phyloP scores from a whole-genome alignment of 495 filamentous ascomycete species.

The Aspergillus bertholletiae region DNA sequence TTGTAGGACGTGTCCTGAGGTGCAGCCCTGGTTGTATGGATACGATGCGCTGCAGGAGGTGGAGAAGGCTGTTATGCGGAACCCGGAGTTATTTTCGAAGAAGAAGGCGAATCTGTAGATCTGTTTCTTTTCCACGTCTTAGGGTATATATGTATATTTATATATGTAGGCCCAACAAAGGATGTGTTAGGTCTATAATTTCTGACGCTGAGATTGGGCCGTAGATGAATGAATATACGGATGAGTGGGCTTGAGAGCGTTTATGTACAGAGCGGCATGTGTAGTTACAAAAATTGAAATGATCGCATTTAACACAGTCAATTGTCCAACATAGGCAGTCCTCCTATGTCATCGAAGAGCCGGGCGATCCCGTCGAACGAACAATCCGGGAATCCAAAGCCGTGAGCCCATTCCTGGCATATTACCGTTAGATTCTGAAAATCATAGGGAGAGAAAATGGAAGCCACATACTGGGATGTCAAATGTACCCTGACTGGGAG shows the following conservation, averaged over 20 bases:
- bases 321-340: slow-evolving; percentile 31
- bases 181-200: too few species aligned
- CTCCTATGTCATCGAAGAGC: slow-evolving; percentile 37
- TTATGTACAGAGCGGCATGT: background rate
- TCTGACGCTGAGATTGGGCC: too few species aligned
- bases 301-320: too few species aligned
- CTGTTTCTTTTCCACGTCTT: background rate
- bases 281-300: too few species aligned
- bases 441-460: background rate
- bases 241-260: too few species aligned
- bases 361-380: slow-evolving; percentile 39
- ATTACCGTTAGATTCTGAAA: background rate
- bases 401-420: slow-evolving; percentile 36
- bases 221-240: too few species aligned
- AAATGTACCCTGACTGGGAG: slow-evolving; percentile 17
- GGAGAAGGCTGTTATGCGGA: slow-evolving; percentile 42
- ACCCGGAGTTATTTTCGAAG: slow-evolving; percentile 25
- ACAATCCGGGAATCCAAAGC: slow-evolving; percentile 40
- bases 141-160: background rate
- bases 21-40: slow-evolving; percentile 59
- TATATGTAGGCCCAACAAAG: too few species aligned
- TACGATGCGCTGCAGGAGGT: slow-evolving; percentile 59
- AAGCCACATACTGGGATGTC: slow-evolving; percentile 27
- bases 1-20: slow-evolving; percentile 52
- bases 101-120: slow-evolving; percentile 7